Percentiles rank a stretch among this genome's conserved stretches.
Conservation (phyloP, 1,139 yeast species). For the Hansenula lynferdii region DNA sequence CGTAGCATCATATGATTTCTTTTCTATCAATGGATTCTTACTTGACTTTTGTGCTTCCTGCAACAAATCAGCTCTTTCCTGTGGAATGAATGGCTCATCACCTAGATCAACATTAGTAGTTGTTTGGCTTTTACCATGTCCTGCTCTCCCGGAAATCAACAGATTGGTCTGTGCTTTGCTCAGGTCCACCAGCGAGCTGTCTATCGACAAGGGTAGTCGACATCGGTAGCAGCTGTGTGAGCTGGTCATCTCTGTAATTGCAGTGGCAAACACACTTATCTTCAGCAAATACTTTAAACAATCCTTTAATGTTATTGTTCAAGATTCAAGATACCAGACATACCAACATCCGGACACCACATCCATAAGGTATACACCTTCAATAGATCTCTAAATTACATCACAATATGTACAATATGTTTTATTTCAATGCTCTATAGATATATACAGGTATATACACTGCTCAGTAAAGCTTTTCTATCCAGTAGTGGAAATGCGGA, state of each 20-base stretch:
- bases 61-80: slow-evolving; percentile 29
- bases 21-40: slow-evolving; percentile 9
- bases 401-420: neutral
- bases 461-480: slow-evolving; percentile 19
- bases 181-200: slow-evolving; percentile 46
- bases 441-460: too few relatives aligned
- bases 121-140: slow-evolving; percentile 20
- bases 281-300: too few relatives aligned
- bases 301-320: too few relatives aligned
- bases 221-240: slow-evolving; percentile 51
- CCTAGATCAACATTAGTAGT: slow-evolving; percentile 11
- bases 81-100: slow-evolving; percentile 25
- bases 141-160: slow-evolving; percentile 28
- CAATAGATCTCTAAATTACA: too few relatives aligned
- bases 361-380: too few relatives aligned
- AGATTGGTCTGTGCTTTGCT: slow-evolving; percentile 49
- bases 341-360: slow-evolving; percentile 3
- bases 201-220: slow-evolving; percentile 50
- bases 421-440: neutral
- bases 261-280: neutral
- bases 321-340: too few relatives aligned
- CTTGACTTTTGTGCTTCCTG: slow-evolving; percentile 11
- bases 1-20: slow-evolving; percentile 12
- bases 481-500: slow-evolving; percentile 17
- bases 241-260: neutral